Evolutionary conservation across 179 eudicot genomes (phyloP), one percentile per base, ranked within the genome.

Genomic region (Kewa caespitosa): DNA sequence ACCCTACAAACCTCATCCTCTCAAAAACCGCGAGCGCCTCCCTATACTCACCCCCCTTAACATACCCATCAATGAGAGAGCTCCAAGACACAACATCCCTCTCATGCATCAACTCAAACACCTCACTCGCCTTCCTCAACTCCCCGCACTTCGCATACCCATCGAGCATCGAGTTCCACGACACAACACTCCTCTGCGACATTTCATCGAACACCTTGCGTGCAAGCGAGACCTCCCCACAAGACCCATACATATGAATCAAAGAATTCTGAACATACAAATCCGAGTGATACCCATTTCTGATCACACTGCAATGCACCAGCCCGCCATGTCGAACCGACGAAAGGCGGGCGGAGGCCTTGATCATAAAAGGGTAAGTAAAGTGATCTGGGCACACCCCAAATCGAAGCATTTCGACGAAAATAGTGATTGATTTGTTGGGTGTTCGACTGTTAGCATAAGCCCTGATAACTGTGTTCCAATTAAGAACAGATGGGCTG

Each of bases 11-110:
- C 70, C 22, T 73, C 96, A 90, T 92, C 76, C 81, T 84, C 76
- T 77, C 83, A 50, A 92, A 92, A 65, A 86, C 50, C 6, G 65
- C 78, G 83, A 92, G 69, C 36, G 90, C 97, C 77, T 89, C 87
- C 6, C 48, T 38, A 72, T 86, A 82, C 60, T 87, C 81, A 12
- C 92, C 89, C 11, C 81, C 80, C 84, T 89, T 92, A 17, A 92
- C 97, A 80, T 83, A 89, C 69, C 96, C 97, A 79, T 89, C 96
- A 74, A 89, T 87, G 78, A 92, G 65, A 36, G 90, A 84, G 59
- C 97, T 92, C 95, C 95, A 90, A 34, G 97, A 90, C 78, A 92
- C 90, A 2, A 90, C 89, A 81, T 92, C 85, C 80, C 81, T 81
- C 17, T 82, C 90, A 0, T 87, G 85, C 89, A 88, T 88, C 2